Evolutionary conservation across 768 basidiomycete species (phyloP), one percentile per base, ranked within the genome.

Genomic region (Candolleomyces efflorescens): DNA sequence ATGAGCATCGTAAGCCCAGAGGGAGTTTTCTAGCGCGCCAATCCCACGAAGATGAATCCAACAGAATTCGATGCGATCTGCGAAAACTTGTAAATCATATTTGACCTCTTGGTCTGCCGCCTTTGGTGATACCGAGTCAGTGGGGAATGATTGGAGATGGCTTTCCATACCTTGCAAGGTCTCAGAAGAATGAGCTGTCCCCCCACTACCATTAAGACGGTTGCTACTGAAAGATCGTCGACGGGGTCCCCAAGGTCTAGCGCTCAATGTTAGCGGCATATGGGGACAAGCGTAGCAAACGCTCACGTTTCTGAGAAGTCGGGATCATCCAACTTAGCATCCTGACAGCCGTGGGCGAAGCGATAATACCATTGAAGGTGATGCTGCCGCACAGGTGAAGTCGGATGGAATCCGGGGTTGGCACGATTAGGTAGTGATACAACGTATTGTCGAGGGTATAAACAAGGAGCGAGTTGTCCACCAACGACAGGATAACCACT

Each of bases 241-340:
- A 85, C 86, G 10, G 96, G 94, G 73, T 99, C 94, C 13, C 97
- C 97, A 9, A 98, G 80, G 66, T 92, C 95, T 98, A 64, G 3
- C 51, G 53, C 46, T n/a, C 49, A 55, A 22, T 45, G 20, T 62
- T 59, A 49, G 52, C 51, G 55, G 53, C 59, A 53, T 41, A 56
- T 55, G 49, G 0, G 24, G 39, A 41, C 59, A 54, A 47, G 3
- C 20, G 22, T 41, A 27, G 43, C 17, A 20, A 23, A 12, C 15
- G 77, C 88, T 63, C 68, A 96, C 97, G 88, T 71, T 95, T 98
- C 69, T 98, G 96, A 10, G 89, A 85, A 58, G 80, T 78, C 0
- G 97, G 96, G 56, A 99, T 90, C 85, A 98, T 89, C 97, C 97
- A 99, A 70, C 95, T 97, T 67, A 98, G 73, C 63, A 90, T 90